These are phyloP conservation scores for Globisporangium orthogonon DNA, from an alignment of 352 stramenopile genomes.

Conservation along the genomic window DNA sequence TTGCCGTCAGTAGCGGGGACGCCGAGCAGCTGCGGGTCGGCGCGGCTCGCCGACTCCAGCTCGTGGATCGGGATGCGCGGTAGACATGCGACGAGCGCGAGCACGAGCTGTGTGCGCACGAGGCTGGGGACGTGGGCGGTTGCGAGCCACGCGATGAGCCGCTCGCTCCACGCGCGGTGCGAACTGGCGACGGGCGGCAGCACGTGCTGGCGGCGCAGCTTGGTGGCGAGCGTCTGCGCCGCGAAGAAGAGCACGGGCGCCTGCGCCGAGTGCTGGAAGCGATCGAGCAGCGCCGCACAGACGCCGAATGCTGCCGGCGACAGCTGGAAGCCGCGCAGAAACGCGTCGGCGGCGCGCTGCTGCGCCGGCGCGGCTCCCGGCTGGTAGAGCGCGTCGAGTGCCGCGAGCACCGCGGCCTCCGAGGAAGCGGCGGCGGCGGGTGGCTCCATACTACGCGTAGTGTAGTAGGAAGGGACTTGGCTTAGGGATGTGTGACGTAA, in stretches of 20 bases:
- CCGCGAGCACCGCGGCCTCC: conserved; percentile 32
- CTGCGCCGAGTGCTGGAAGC: conserved; percentile 27
- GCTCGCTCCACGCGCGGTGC: conserved; percentile 32
- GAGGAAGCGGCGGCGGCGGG: conserved; percentile 1
- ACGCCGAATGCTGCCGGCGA: conserved; percentile 70
- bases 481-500: too few relatives aligned
- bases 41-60: conserved; percentile 16
- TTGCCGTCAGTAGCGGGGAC: conserved; percentile 1
- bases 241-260: conserved; percentile 71
- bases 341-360: conserved; percentile 62
- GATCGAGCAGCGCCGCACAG: conserved; percentile 55
- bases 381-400: conserved; percentile 59
- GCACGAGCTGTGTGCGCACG: conserved; percentile 66
- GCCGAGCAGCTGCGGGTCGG: conserved; percentile 6
- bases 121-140: conserved; percentile 33
- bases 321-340: conserved; percentile 74
- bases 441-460: not conserved
- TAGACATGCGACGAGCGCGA: conserved; percentile 59
- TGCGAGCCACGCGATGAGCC: conserved; percentile 61
- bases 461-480: too few relatives aligned
- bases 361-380: conserved; percentile 35
- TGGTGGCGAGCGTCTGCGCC: conserved; percentile 78
- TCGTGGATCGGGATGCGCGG: conserved; percentile 38
- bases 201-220: conserved; percentile 53
- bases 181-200: conserved; percentile 23